Conservation (phyloP, 345 rosid genomes). For the Syzygium oleosum region DNA sequence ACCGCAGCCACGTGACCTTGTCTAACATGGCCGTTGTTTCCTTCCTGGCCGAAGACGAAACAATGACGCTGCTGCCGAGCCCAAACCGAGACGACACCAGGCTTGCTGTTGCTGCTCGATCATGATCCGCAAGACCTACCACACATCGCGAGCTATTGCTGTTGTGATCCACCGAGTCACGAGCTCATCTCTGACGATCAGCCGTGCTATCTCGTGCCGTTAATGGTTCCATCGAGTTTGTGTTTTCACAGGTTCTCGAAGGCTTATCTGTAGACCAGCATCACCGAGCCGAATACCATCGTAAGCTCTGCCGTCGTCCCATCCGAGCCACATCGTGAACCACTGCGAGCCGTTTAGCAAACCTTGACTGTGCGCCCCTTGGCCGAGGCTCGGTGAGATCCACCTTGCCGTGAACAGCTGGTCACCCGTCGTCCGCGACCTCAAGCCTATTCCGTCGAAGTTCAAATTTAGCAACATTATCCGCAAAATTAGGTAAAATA, state of each 20-base stretch:
- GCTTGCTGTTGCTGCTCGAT: neutral
- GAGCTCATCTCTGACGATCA: neutral
- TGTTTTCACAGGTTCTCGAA: neutral
- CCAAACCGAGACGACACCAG: neutral
- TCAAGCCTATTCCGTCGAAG: too few species aligned
- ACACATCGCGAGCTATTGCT: neutral
- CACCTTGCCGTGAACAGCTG: too few species aligned
- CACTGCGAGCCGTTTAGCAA: too few species aligned
- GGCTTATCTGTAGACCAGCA: neutral
- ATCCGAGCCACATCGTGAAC: too few species aligned
- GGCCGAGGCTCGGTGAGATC: too few species aligned
- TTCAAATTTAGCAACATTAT: too few species aligned
- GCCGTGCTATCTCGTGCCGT: neutral
- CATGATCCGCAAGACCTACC: neutral
- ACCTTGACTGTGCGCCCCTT: too few species aligned
- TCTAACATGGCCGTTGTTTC: neutral
- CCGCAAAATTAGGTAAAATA: too few species aligned
- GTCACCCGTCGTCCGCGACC: too few species aligned
- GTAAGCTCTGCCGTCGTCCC: too few species aligned
- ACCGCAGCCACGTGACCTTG: neutral
- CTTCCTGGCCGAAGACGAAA: neutral
- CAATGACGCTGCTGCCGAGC: neutral
- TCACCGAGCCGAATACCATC: neutral
- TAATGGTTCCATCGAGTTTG: neutral
- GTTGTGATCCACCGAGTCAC: neutral